Evolutionary conservation across 169 alveolate species (phyloP).

Genomic region (Plasmodium billcollinsi): DNA sequence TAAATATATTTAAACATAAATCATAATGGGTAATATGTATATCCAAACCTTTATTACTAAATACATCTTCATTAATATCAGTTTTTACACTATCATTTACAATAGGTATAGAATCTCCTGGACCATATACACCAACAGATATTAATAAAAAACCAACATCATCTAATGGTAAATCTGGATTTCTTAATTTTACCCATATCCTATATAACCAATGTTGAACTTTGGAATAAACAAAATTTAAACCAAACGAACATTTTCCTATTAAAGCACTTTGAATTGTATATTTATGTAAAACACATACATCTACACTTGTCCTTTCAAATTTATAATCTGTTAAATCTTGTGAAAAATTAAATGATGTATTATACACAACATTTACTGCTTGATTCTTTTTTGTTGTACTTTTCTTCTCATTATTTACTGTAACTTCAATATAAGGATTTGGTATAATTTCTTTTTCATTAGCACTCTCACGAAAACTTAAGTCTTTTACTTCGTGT

Average conservation of each 20-base stretch:
- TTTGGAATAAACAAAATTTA: constrained; percentile 86
- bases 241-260: constrained; percentile 88
- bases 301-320: constrained; percentile 85
- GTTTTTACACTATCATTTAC: constrained; percentile 84
- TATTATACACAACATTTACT: constrained; percentile 85
- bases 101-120: constrained; percentile 90
- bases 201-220: constrained; percentile 90
- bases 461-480: constrained; percentile 86
- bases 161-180: constrained; percentile 80
- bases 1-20: constrained; percentile 52
- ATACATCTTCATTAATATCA: constrained; percentile 24
- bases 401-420: constrained; percentile 78
- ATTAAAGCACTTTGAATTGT: constrained; percentile 87
- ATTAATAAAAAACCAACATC: constrained; percentile 83
- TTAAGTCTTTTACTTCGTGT: constrained; percentile 89
- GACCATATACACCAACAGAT: constrained; percentile 90
- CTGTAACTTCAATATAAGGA: constrained; percentile 82
- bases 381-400: constrained; percentile 85
- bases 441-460: constrained; percentile 87
- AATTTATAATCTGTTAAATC: constrained; percentile 85
- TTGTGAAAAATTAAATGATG: constrained; percentile 87
- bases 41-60: constrained; percentile 48
- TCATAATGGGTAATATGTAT: constrained; percentile 69
- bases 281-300: constrained; percentile 87
- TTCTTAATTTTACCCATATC: constrained; percentile 88